Evolutionary conservation across 371 early-diverging fungal species (phyloP).

Genomic region (Mortierella sp.): DNA sequence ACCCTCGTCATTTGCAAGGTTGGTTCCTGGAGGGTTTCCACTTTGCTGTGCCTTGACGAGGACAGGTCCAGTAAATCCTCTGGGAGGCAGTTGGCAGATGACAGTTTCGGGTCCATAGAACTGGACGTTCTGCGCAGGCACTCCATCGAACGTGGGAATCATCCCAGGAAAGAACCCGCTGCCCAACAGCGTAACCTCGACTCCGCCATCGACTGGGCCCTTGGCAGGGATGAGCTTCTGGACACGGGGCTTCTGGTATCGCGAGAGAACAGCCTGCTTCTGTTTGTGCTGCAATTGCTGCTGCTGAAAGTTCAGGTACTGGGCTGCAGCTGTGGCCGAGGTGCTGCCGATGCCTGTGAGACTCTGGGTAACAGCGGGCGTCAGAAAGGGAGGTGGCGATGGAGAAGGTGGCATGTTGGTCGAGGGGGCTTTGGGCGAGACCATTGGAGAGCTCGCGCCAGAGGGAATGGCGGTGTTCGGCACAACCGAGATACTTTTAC

Average conservation of each 20-base stretch:
- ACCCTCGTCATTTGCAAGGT: background rate
- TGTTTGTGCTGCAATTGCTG: constrained; percentile 53
- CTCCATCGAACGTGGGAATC: constrained; percentile 83
- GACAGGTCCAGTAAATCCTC: constrained; percentile 77
- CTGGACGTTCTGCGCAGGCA: constrained; percentile 73
- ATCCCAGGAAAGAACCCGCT: constrained; percentile 78
- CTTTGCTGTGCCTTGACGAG: constrained; percentile 63
- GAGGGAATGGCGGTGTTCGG: constrained; percentile 18
- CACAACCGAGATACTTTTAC: constrained; percentile 21
- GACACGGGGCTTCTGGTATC: constrained; percentile 52
- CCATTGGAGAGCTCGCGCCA: constrained; percentile 34
- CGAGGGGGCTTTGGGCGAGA: constrained; percentile 39
- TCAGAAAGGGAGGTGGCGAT: constrained; percentile 14
- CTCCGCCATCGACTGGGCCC: constrained; percentile 86
- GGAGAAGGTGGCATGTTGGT: constrained; percentile 28
- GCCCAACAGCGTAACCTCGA: constrained; percentile 82
- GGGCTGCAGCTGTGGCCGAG: constrained; percentile 42
- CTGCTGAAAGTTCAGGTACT: constrained; percentile 35
- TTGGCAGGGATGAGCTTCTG: constrained; percentile 77
- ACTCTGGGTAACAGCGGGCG: constrained; percentile 19
- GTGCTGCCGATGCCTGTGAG: constrained; percentile 2
- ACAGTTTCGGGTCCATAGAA: constrained; percentile 80
- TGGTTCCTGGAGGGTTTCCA: background rate
- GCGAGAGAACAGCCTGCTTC: constrained; percentile 50
- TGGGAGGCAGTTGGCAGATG: constrained; percentile 85